phyloP scores from a whole-genome alignment of 2,329 filamentous ascomycete species.

The Cordyceps cateniannulata region DNA sequence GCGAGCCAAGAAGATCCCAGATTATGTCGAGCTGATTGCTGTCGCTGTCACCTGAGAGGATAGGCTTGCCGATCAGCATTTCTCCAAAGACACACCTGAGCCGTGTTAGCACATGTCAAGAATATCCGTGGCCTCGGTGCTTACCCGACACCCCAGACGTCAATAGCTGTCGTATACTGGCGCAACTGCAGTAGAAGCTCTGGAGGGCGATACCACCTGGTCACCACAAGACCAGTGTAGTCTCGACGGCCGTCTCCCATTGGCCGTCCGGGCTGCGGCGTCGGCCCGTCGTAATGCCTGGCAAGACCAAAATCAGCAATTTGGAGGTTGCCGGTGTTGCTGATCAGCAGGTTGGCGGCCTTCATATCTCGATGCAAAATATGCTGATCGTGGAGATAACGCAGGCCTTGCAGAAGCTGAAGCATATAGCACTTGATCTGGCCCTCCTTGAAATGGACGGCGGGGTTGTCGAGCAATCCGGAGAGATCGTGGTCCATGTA shows the following conservation, averaged over 20 bases:
- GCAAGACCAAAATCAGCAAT: constrained; percentile 97
- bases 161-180: constrained; percentile 93
- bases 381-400: constrained; percentile 81
- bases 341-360: constrained; percentile 93
- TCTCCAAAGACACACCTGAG: constrained; percentile 94
- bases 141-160: constrained; percentile 96
- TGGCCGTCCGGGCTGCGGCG: constrained; percentile 68
- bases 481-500: constrained; percentile 99
- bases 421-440: constrained; percentile 98
- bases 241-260: constrained; percentile 82
- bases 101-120: constrained; percentile 16
- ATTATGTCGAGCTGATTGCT: constrained; percentile 87
- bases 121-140: constrained; percentile 21
- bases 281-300: constrained; percentile 80
- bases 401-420: constrained; percentile 82
- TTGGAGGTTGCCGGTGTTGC: constrained; percentile 85
- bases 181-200: constrained; percentile 84
- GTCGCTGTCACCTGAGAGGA: constrained; percentile 84
- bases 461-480: constrained; percentile 89
- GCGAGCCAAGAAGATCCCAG: constrained; percentile 85
- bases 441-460: constrained; percentile 75
- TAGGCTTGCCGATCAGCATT: constrained; percentile 92
- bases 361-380: constrained; percentile 99
- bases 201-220: constrained; percentile 92
- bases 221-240: constrained; percentile 95